Percentiles rank a stretch among this genome's conserved stretches.
Conservation (phyloP, 768 basidiomycete species). For the Aureoboletus auriporus region DNA sequence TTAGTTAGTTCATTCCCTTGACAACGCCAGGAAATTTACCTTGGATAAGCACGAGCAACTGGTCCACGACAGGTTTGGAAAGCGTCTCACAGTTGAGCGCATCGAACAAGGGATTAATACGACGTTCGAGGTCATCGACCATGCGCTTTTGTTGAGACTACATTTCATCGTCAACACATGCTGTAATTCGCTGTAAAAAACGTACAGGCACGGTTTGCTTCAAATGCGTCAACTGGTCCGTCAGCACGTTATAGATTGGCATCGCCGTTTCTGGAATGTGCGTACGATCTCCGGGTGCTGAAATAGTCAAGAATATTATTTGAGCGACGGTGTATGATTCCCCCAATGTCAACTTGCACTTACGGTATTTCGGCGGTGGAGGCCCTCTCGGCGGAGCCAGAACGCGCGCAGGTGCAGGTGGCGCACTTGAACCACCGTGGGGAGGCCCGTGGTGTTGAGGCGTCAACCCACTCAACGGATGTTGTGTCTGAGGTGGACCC, state of each 20-base stretch:
- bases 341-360: slow-evolving; percentile 26
- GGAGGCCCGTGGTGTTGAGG: slow-evolving; percentile 30
- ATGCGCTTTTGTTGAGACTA: slow-evolving; percentile 82
- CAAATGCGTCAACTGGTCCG: slow-evolving; percentile 57
- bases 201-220: slow-evolving; percentile 75
- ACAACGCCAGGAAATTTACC: slow-evolving; percentile 41
- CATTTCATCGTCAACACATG: not conserved
- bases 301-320: not conserved
- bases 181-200: slow-evolving; percentile 6
- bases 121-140: slow-evolving; percentile 81
- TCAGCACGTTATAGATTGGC: slow-evolving; percentile 65
- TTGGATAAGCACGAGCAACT: slow-evolving; percentile 64
- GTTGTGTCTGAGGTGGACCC: slow-evolving; percentile 27
- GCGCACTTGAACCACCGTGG: slow-evolving; percentile 23
- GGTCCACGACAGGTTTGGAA: slow-evolving; percentile 64
- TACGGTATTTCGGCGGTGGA: slow-evolving; percentile 56
- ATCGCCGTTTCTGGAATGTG: slow-evolving; percentile 76
- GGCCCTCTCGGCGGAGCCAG: slow-evolving; percentile 35
- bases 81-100: slow-evolving; percentile 88
- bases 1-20: not conserved
- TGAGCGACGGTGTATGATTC: not conserved
- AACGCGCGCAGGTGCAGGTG: slow-evolving; percentile 27
- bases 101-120: slow-evolving; percentile 84
- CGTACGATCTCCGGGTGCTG: slow-evolving; percentile 87
- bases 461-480: slow-evolving; percentile 22